phyloP scores from a whole-genome alignment of 805 yeast species.

The Pichia californica region DNA sequence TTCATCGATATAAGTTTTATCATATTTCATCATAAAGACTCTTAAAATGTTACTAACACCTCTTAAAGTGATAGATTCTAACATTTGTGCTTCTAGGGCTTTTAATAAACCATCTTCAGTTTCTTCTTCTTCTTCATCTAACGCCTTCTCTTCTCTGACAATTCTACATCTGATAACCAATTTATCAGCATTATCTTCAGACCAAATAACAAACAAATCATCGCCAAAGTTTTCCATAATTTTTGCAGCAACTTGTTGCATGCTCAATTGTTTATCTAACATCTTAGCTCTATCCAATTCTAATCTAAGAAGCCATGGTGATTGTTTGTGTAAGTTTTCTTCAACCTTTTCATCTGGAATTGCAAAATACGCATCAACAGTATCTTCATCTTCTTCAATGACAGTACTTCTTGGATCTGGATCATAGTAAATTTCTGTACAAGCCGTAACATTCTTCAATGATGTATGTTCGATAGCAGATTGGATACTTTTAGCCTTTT shows the following conservation, averaged over 20 bases:
- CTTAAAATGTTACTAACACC: slow-evolving; percentile 94
- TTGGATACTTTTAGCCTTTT: slow-evolving; percentile 89
- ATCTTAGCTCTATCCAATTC: slow-evolving; percentile 98
- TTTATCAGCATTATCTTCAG: slow-evolving; percentile 97
- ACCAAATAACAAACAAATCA: slow-evolving; percentile 96
- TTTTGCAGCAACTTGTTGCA: slow-evolving; percentile 97
- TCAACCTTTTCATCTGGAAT: slow-evolving; percentile 98
- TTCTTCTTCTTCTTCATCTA: slow-evolving; percentile 90
- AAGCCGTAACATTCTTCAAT: slow-evolving; percentile 89
- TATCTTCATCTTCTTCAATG: slow-evolving; percentile 93
- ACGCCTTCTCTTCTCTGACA: slow-evolving; percentile 87
- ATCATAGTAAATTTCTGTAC: slow-evolving; percentile 94
- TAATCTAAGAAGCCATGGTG: slow-evolving; percentile 95
- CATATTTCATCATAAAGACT: slow-evolving; percentile 85
- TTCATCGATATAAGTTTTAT: slow-evolving; percentile 61
- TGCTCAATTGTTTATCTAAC: slow-evolving; percentile 95
- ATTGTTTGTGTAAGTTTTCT: slow-evolving; percentile 86
- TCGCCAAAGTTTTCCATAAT: slow-evolving; percentile 89
- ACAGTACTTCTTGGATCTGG: slow-evolving; percentile 98
- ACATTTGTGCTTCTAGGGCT: slow-evolving; percentile 92
- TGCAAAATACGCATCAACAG: slow-evolving; percentile 94
- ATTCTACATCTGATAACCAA: slow-evolving; percentile 97
- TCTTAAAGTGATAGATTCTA: slow-evolving; percentile 87
- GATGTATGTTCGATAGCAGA: slow-evolving; percentile 97
- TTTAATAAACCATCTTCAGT: slow-evolving; percentile 96